A percentile compares a stretch with the other conserved stretches of the same genome.
Conservation (phyloP, 352 stramenopile genomes). For the Phytophthora boehmeriae region DNA sequence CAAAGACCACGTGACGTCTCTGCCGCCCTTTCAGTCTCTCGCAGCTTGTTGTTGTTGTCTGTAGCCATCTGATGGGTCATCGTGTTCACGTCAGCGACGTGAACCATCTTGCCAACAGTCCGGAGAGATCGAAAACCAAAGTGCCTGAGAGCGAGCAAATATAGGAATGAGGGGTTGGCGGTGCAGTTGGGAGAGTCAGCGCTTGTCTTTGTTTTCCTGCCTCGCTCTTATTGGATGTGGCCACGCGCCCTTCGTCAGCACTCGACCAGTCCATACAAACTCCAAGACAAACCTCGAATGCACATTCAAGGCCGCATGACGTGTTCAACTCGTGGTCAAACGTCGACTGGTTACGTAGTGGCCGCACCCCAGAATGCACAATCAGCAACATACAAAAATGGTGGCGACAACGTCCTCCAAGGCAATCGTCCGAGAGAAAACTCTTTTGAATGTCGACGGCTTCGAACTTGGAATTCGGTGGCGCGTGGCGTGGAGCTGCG, state of each 20-base stretch:
- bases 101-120: too few species aligned
- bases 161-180: not conserved
- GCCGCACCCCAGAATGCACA: not conserved
- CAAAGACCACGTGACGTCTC: not conserved
- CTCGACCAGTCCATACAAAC: too few species aligned
- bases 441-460: too few species aligned
- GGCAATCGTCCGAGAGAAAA: too few species aligned
- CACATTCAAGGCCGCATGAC: too few species aligned
- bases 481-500: slow-evolving; percentile 1
- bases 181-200: not conserved
- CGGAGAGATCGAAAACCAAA: too few species aligned
- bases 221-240: not conserved
- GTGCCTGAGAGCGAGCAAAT: not conserved
- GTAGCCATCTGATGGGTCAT: not conserved
- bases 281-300: too few species aligned
- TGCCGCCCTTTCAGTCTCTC: not conserved
- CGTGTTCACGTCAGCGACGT: not conserved
- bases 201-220: not conserved
- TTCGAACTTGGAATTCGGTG: too few species aligned
- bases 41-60: not conserved
- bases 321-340: too few species aligned
- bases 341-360: not conserved
- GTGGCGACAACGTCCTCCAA: too few species aligned
- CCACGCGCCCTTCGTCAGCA: too few species aligned
- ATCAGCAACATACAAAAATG: too few species aligned